A percentile compares a stretch with the other conserved stretches of the same genome.
Conservation (phyloP, 345 rosid species). For the Cardamine chenopodiifolia region DNA sequence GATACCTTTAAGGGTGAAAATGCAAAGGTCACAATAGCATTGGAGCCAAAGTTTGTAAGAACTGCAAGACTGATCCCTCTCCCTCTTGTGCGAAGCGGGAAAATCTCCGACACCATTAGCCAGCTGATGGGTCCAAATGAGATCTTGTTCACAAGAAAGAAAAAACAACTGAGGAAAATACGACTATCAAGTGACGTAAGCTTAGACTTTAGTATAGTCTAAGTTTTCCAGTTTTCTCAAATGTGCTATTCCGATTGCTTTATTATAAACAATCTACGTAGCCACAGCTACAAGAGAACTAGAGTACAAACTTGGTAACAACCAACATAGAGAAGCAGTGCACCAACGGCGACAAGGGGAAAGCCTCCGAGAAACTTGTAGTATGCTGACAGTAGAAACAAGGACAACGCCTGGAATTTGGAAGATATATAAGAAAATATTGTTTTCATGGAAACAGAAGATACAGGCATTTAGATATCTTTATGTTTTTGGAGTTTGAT, state of each 20-base stretch:
- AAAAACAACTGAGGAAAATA: not conserved
- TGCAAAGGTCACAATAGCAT: slow-evolving; percentile 95
- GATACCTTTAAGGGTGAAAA: slow-evolving; percentile 88
- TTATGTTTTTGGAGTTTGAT: not conserved
- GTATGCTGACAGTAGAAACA: slow-evolving; percentile 83
- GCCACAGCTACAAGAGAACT: slow-evolving; percentile 2
- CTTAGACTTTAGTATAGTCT: not conserved
- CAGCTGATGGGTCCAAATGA: slow-evolving; percentile 99
- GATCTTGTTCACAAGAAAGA: slow-evolving; percentile 48
- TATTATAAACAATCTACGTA: not conserved
- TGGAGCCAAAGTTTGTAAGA: slow-evolving; percentile 91
- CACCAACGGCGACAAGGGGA: slow-evolving; percentile 78
- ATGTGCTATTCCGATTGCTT: not conserved
- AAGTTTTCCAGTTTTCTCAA: slow-evolving; percentile 15
- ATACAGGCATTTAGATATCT: not conserved
- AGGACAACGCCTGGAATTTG: slow-evolving; percentile 67
- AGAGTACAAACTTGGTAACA: slow-evolving; percentile 77
- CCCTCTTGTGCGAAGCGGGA: slow-evolving; percentile 87
- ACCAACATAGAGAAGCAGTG: slow-evolving; percentile 89
- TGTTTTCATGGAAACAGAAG: not conserved
- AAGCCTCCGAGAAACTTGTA: slow-evolving; percentile 69
- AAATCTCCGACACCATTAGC: slow-evolving; percentile 97
- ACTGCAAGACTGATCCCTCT: slow-evolving; percentile 92
- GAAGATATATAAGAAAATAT: slow-evolving; percentile 20
- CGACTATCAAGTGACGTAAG: not conserved